Percentiles rank a stretch among this genome's conserved stretches.
These are phyloP conservation scores for Globisporangium uncinulatum DNA, from an alignment of 352 stramenopile species.

Conservation along the genomic window DNA sequence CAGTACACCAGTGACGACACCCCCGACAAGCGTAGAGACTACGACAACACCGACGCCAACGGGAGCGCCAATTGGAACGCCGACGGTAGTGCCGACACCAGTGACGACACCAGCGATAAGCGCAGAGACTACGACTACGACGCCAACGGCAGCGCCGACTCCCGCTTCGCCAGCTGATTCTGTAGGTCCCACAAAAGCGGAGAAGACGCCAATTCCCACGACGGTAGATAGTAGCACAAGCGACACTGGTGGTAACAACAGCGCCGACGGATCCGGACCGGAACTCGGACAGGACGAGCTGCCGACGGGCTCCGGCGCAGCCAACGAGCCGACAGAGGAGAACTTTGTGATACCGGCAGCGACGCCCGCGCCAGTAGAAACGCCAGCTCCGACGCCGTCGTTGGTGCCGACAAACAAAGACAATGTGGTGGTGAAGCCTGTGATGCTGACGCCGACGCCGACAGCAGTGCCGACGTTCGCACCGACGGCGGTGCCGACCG, in stretches of 20 bases:
- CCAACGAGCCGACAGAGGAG: no score
- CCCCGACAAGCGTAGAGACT: neutral
- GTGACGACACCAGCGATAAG: neutral
- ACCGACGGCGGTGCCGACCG: neutral
- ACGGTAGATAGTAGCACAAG: neutral
- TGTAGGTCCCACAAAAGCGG: no score
- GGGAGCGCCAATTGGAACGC: neutral
- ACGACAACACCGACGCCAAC: neutral
- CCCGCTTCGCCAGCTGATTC: no score
- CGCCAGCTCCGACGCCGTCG: neutral
- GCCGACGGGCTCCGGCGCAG: no score
- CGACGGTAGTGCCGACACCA: neutral
- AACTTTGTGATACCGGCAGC: neutral
- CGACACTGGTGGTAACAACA: constrained; percentile 3
- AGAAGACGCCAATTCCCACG: no score
- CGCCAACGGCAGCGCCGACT: no score
- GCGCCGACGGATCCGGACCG: neutral
- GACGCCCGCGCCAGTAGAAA: neutral
- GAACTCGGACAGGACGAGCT: neutral
- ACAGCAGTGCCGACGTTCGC: neutral
- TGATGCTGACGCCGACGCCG: neutral
- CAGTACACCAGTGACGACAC: constrained; percentile 1
- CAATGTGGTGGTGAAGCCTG: no score
- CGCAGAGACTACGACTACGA: no score
- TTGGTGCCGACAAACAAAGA: neutral